Conservation (phyloP, 805 yeast species). For the Candida fluviatilis region DNA sequence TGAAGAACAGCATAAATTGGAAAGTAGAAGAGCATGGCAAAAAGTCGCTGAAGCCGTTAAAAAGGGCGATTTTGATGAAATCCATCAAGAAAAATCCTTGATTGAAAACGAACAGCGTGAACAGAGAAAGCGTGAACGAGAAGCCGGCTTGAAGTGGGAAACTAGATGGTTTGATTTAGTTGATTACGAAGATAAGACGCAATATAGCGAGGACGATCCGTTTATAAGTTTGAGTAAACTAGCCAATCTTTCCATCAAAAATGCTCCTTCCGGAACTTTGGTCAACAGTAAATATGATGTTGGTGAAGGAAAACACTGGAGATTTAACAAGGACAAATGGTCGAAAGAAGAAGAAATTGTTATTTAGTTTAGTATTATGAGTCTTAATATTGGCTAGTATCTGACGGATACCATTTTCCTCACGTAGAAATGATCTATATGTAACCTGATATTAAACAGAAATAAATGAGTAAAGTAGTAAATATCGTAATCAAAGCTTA, state of each 20-base stretch:
- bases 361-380: constrained; percentile 17
- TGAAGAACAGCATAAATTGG: constrained; percentile 74
- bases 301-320: constrained; percentile 62
- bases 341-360: constrained; percentile 56
- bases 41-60: constrained; percentile 86
- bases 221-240: constrained; percentile 36
- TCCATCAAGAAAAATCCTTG: constrained; percentile 68
- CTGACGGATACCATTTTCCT: too few species aligned
- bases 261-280: constrained; percentile 64
- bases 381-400: background rate
- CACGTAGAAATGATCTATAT: too few species aligned
- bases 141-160: constrained; percentile 63
- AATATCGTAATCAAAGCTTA: too few species aligned
- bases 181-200: constrained; percentile 17
- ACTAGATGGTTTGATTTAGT: constrained; percentile 71
- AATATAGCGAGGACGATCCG: constrained; percentile 17
- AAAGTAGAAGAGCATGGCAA: constrained; percentile 85
- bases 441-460: too few species aligned
- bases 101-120: constrained; percentile 86
- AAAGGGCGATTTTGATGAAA: constrained; percentile 67
- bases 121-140: constrained; percentile 68
- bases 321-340: constrained; percentile 55
- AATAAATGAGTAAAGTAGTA: too few species aligned
- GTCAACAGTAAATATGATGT: constrained; percentile 53
- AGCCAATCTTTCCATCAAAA: constrained; percentile 55